Evolutionary conservation across 495 filamentous ascomycete species (phyloP).

Genomic region (Tricharina praecox): DNA sequence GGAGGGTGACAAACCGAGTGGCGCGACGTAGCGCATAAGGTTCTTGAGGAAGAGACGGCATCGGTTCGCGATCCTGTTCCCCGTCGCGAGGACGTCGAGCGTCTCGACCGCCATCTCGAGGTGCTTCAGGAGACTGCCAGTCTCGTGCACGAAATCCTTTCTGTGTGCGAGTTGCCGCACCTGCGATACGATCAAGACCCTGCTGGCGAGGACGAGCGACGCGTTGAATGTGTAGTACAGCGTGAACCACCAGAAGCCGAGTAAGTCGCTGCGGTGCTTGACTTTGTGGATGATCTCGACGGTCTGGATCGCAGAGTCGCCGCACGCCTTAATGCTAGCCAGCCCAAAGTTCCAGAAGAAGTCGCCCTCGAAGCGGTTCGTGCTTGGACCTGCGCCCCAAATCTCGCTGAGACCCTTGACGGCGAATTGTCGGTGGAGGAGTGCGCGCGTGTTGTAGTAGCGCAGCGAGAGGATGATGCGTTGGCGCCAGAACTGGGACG

Average conservation of each 20-base stretch:
- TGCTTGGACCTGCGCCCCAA: slow-evolving; percentile 22
- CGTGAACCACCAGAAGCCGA: slow-evolving; percentile 33
- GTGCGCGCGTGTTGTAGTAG: slow-evolving; percentile 28
- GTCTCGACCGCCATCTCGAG: slow-evolving; percentile 28
- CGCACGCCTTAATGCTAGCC: slow-evolving; percentile 29
- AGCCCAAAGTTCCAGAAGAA: slow-evolving; percentile 28
- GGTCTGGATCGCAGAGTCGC: slow-evolving; percentile 29
- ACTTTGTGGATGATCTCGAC: slow-evolving; percentile 28
- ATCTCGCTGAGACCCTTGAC: slow-evolving; percentile 27
- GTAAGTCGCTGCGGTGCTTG: slow-evolving; percentile 24
- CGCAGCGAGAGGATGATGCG: slow-evolving; percentile 29
- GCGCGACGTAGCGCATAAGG: slow-evolving; percentile 24
- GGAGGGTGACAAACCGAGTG: slow-evolving; percentile 25
- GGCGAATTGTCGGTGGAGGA: slow-evolving; percentile 30
- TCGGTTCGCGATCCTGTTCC: slow-evolving; percentile 31
- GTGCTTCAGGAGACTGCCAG: slow-evolving; percentile 17
- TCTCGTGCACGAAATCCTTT: slow-evolving; percentile 17
- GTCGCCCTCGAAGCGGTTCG: slow-evolving; percentile 25
- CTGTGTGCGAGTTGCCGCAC: slow-evolving; percentile 21
- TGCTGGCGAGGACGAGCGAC: slow-evolving; percentile 27
- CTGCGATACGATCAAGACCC: slow-evolving; percentile 22
- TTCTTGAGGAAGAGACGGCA: slow-evolving; percentile 29
- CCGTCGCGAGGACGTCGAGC: slow-evolving; percentile 28
- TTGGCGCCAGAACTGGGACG: slow-evolving; percentile 25
- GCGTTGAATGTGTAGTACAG: slow-evolving; percentile 34